phyloP scores from a whole-genome alignment of 805 yeast genomes.

The Candida saitoana region DNA sequence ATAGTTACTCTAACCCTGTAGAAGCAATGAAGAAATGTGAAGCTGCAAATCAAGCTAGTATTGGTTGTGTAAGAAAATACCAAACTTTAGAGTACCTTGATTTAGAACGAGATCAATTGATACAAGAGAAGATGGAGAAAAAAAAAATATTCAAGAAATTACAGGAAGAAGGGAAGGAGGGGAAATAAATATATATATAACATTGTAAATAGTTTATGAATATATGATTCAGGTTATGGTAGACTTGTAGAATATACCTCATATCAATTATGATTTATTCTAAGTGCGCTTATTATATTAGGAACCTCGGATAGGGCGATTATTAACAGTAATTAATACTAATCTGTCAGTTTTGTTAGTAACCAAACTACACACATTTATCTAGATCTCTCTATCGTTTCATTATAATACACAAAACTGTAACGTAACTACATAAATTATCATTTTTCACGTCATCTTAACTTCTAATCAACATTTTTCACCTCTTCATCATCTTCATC shows the following conservation, averaged over 20 bases:
- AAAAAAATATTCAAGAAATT: conserved; percentile 10
- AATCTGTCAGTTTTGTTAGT: too few relatives aligned
- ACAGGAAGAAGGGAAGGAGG: conserved; percentile 3
- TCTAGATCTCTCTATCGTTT: too few relatives aligned
- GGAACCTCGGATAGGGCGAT: too few relatives aligned
- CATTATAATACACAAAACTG: not conserved
- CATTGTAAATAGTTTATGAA: conserved; percentile 5
- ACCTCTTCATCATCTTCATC: conserved; percentile 15
- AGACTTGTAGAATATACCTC: too few relatives aligned
- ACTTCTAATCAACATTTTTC: not conserved
- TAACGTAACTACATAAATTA: not conserved
- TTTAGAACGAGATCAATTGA: conserved; percentile 60
- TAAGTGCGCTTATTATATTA: too few relatives aligned
- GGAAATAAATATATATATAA: not conserved
- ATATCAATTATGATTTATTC: too few relatives aligned
- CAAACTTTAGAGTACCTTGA: conserved; percentile 66
- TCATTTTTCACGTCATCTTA: too few relatives aligned
- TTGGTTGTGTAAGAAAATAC: conserved; percentile 56
- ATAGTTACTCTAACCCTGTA: conserved; percentile 49
- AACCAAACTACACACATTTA: too few relatives aligned
- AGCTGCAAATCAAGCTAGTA: conserved; percentile 52
- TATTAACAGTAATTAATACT: too few relatives aligned
- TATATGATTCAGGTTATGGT: not conserved
- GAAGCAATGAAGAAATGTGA: conserved; percentile 67
- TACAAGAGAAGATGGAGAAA: conserved; percentile 47